Conservation (phyloP, 495 filamentous ascomycete species). For the Lasiosphaeris hirsuta region DNA sequence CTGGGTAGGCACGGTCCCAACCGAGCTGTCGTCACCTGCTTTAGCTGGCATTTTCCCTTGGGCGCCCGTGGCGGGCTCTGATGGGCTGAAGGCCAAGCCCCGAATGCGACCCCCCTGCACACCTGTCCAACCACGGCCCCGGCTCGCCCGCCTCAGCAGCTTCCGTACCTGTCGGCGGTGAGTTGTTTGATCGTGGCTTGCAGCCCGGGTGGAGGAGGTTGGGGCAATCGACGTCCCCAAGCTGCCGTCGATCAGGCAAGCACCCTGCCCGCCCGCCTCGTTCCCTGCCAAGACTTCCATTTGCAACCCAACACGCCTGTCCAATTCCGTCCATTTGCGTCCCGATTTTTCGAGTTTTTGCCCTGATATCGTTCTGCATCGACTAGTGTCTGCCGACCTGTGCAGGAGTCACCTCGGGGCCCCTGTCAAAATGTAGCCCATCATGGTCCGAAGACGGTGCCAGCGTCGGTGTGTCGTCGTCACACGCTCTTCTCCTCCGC, state of each 20-base stretch:
- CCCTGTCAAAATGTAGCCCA: neutral
- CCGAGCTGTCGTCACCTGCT: conserved; percentile 2
- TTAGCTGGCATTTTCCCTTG: neutral
- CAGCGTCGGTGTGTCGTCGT: conserved; percentile 21
- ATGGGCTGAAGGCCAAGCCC: conserved; percentile 23
- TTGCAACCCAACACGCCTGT: neutral
- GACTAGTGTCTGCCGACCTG: neutral
- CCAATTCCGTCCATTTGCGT: neutral
- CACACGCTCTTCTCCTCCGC: conserved; percentile 9
- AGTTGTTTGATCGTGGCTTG: conserved; percentile 7
- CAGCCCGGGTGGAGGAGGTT: conserved; percentile 11
- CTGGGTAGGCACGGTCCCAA: conserved; percentile 2
- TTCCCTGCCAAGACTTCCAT: too few species aligned
- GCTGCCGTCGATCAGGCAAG: conserved; percentile 16
- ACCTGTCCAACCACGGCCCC: conserved; percentile 18
- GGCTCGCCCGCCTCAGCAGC: neutral
- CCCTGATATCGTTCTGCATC: neutral
- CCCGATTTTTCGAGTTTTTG: neutral
- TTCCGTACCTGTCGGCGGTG: conserved; percentile 14
- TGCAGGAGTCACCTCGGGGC: neutral
- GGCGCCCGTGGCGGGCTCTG: conserved; percentile 23
- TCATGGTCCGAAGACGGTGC: too few species aligned
- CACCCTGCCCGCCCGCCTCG: too few species aligned
- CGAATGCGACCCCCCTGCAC: conserved; percentile 13
- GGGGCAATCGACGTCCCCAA: conserved; percentile 5